phyloP scores from a whole-genome alignment of 1,139 yeast species.

The Torulaspora pretoriensis region DNA sequence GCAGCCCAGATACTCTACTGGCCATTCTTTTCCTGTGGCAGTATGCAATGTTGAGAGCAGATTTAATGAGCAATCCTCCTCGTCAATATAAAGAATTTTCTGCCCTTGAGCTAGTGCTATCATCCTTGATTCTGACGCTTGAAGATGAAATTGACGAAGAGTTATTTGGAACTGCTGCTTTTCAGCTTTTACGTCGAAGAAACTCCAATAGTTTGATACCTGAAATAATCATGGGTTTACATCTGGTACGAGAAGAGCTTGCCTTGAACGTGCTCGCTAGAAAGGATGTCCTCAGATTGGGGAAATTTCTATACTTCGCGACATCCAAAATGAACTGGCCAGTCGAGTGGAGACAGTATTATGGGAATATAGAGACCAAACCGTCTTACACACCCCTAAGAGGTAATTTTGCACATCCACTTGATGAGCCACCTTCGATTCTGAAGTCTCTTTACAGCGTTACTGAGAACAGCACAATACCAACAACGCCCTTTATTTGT shows the following conservation, averaged over 20 bases:
- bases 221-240: constrained; percentile 64
- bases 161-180: constrained; percentile 7
- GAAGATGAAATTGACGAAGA: constrained; percentile 9
- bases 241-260: constrained; percentile 71
- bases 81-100: constrained; percentile 7
- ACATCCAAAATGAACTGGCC: constrained; percentile 76
- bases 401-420: constrained; percentile 27
- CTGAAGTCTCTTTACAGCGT: constrained; percentile 34
- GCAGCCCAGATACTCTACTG: constrained; percentile 14
- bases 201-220: constrained; percentile 50
- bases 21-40: constrained; percentile 26
- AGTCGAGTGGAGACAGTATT: constrained; percentile 57
- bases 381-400: constrained; percentile 1
- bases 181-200: constrained; percentile 35
- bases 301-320: constrained; percentile 55
- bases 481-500: constrained; percentile 50
- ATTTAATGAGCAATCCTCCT: not conserved
- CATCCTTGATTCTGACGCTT: constrained; percentile 14
- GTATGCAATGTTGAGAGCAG: constrained; percentile 2
- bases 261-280: constrained; percentile 51
- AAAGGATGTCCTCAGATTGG: constrained; percentile 42
- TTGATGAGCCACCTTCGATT: constrained; percentile 36
- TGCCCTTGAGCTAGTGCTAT: constrained; percentile 10
- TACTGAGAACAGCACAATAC: constrained; percentile 27
- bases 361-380: constrained; percentile 32